Conservation (phyloP, 176 grass and related monocot genomes). For the Aechmea fasciata region DNA sequence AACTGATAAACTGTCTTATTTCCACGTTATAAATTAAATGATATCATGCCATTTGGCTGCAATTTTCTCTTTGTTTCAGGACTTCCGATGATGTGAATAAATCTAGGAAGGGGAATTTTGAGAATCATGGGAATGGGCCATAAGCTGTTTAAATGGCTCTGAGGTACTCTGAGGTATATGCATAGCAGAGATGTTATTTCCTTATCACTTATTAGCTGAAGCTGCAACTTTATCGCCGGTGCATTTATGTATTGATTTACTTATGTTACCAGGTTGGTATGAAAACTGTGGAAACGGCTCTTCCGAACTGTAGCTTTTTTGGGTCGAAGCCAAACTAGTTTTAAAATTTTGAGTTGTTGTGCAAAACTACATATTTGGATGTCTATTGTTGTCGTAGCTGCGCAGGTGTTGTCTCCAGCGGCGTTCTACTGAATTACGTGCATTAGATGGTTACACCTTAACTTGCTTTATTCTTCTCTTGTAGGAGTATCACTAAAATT, state of each 20-base stretch:
- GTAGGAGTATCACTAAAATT: slow-evolving; percentile 16
- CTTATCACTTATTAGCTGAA: slow-evolving; percentile 11
- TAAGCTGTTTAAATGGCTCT: slow-evolving; percentile 23
- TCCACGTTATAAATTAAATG: no score
- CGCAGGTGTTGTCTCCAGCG: slow-evolving; percentile 32
- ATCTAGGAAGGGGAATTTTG: slow-evolving; percentile 33
- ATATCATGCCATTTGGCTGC: not conserved
- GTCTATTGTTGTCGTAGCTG: slow-evolving; percentile 18
- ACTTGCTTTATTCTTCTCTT: slow-evolving; percentile 17
- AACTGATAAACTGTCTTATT: no score
- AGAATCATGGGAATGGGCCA: slow-evolving; percentile 31
- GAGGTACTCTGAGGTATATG: slow-evolving; percentile 19
- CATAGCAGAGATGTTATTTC: not conserved
- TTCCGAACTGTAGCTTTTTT: slow-evolving; percentile 16
- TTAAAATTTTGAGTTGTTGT: slow-evolving; percentile 25
- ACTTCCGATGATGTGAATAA: slow-evolving; percentile 33
- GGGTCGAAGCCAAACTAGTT: slow-evolving; percentile 15
- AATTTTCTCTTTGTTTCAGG: slow-evolving; percentile 20
- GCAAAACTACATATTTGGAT: slow-evolving; percentile 34
- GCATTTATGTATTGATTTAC: not conserved
- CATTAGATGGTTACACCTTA: slow-evolving; percentile 14
- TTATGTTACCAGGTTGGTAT: slow-evolving; percentile 38
- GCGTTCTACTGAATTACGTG: slow-evolving; percentile 27
- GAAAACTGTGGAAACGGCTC: slow-evolving; percentile 22
- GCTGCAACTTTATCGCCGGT: slow-evolving; percentile 6